These are phyloP conservation scores for Ganoderma sinense DNA, from an alignment of 1,284 basidiomycete genomes.

Conservation along the genomic window DNA sequence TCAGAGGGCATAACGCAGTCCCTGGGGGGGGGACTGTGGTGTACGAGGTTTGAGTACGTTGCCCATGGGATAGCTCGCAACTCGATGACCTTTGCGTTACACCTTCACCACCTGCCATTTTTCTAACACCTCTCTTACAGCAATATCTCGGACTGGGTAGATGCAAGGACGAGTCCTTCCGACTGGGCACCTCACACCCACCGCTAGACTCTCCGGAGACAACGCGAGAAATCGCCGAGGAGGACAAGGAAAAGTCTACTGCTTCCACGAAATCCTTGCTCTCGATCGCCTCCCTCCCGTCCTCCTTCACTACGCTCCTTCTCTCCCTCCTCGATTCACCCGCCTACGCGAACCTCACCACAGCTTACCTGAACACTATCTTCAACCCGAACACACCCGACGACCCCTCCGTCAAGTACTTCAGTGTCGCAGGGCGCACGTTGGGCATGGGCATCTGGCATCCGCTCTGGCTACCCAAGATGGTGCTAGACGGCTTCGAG, in stretches of 20 bases:
- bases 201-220: neutral
- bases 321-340: constrained; percentile 96
- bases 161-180: constrained; percentile 42
- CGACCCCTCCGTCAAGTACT: constrained; percentile 88
- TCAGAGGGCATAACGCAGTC: no score
- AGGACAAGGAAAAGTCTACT: constrained; percentile 16
- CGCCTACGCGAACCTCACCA: constrained; percentile 95
- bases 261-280: constrained; percentile 41
- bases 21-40: no score
- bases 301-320: constrained; percentile 87
- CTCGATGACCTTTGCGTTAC: neutral
- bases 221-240: constrained; percentile 28
- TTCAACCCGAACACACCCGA: constrained; percentile 96
- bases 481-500: constrained; percentile 88
- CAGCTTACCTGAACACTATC: constrained; percentile 81
- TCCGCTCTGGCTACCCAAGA: constrained; percentile 96
- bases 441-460: constrained; percentile 85
- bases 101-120: neutral
- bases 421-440: constrained; percentile 86
- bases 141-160: constrained; percentile 88
- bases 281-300: constrained; percentile 69
- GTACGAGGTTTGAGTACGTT: no score
- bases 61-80: neutral
- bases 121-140: constrained; percentile 42
- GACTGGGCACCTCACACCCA: constrained; percentile 19